Percentiles rank a stretch among this genome's conserved stretches.
Conservation (phyloP, 2,329 filamentous ascomycete genomes). For the Boeremia lycopersici region DNA sequence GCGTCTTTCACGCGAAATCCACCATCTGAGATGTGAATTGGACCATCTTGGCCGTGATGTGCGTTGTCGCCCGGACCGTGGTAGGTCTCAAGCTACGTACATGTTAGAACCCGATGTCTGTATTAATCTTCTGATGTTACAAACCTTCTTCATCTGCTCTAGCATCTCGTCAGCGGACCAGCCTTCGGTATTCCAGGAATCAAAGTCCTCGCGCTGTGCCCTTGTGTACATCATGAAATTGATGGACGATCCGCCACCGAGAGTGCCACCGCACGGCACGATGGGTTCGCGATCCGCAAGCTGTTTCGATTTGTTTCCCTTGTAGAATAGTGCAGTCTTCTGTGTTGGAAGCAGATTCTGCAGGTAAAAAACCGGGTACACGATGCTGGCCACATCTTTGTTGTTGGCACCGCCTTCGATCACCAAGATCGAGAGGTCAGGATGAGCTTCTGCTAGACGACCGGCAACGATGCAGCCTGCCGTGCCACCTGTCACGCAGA, state of each 20-base stretch:
- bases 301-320: conserved; percentile 53
- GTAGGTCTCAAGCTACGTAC: conserved; percentile 60
- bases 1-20: conserved; percentile 50
- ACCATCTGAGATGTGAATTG: conserved; percentile 61
- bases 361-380: conserved; percentile 59
- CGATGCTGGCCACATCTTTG: conserved; percentile 57
- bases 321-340: conserved; percentile 60
- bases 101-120: conserved; percentile 5
- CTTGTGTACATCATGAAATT: conserved; percentile 54
- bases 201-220: conserved; percentile 55
- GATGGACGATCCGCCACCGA: conserved; percentile 64
- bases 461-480: conserved; percentile 55
- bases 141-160: conserved; percentile 60
- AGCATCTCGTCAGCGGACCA: conserved; percentile 60
- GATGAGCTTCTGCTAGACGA: conserved; percentile 58
- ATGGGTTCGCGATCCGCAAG: conserved; percentile 55
- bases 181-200: conserved; percentile 60
- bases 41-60: conserved; percentile 61
- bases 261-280: conserved; percentile 55
- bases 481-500: conserved; percentile 29
- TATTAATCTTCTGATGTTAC: neutral
- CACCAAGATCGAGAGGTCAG: conserved; percentile 57
- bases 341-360: conserved; percentile 56
- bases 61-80: conserved; percentile 53
- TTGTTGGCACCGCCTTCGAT: conserved; percentile 63